These are phyloP conservation scores for Batkoa obscura DNA, from an alignment of 371 early-diverging fungal genomes.

Conservation along the genomic window DNA sequence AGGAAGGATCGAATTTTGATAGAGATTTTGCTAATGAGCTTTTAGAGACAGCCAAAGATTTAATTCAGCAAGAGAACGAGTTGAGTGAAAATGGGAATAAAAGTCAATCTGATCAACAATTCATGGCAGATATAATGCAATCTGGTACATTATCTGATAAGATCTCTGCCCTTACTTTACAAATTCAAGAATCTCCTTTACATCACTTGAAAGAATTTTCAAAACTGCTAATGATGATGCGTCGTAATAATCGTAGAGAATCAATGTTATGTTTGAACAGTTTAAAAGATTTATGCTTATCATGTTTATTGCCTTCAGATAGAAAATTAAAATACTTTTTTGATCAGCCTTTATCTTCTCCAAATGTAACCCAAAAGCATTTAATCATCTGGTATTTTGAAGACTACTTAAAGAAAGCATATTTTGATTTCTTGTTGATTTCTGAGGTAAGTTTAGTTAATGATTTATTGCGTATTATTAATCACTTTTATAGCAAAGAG, in stretches of 20 bases:
- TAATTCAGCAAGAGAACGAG: conserved; percentile 46
- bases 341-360: conserved; percentile 54
- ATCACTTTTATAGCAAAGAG: neutral
- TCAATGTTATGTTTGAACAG: conserved; percentile 66
- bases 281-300: conserved; percentile 76
- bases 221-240: conserved; percentile 64
- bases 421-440: conserved; percentile 65
- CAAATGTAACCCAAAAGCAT: conserved; percentile 40
- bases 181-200: conserved; percentile 79
- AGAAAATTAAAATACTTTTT: conserved; percentile 76
- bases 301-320: conserved; percentile 50
- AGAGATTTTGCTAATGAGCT: neutral
- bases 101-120: conserved; percentile 58
- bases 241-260: conserved; percentile 76
- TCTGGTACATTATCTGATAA: conserved; percentile 86
- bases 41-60: conserved; percentile 26
- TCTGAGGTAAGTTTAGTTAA: conserved; percentile 34
- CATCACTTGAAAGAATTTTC: conserved; percentile 62
- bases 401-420: conserved; percentile 73
- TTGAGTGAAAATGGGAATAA: conserved; percentile 33
- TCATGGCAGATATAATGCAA: conserved; percentile 65
- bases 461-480: neutral
- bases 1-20: neutral
- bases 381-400: conserved; percentile 81
- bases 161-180: conserved; percentile 77